Evolutionary conservation across 2,329 filamentous ascomycete species (phyloP).

Genomic region (Lecanosticta acicola): DNA sequence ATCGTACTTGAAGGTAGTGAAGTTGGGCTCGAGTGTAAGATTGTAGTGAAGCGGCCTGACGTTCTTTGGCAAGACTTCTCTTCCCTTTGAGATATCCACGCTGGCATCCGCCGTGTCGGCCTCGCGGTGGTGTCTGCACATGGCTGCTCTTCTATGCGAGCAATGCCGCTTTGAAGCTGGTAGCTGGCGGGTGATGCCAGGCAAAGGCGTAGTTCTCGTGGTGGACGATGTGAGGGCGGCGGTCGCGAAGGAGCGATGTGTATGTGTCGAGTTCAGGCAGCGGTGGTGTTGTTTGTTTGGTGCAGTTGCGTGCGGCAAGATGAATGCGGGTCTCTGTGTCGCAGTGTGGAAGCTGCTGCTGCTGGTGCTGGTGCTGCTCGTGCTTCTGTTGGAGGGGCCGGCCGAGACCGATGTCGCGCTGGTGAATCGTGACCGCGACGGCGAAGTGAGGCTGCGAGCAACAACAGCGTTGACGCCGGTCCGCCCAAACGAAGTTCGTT

Average conservation of each 20-base stretch:
- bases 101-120: constrained; percentile 51
- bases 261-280: constrained; percentile 2
- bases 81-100: constrained; percentile 57
- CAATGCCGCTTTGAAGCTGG: constrained; percentile 50
- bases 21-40: constrained; percentile 83
- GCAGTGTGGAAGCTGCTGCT: background rate
- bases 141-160: constrained; percentile 62
- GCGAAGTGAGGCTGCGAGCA: background rate
- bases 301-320: background rate
- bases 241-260: background rate
- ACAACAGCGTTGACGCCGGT: background rate
- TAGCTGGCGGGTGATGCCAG: background rate
- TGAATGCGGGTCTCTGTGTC: constrained; percentile 2
- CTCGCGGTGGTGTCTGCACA: constrained; percentile 61
- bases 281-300: background rate
- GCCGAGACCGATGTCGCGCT: no score
- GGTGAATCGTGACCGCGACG: background rate
- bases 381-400: constrained; percentile 4
- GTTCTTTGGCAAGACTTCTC: constrained; percentile 85
- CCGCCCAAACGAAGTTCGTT: background rate
- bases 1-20: constrained; percentile 79
- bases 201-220: no score
- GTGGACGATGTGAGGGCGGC: background rate
- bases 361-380: no score
- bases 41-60: constrained; percentile 91